phyloP scores from a whole-genome alignment of 148 eudicot species.

The Silene latifolia region DNA sequence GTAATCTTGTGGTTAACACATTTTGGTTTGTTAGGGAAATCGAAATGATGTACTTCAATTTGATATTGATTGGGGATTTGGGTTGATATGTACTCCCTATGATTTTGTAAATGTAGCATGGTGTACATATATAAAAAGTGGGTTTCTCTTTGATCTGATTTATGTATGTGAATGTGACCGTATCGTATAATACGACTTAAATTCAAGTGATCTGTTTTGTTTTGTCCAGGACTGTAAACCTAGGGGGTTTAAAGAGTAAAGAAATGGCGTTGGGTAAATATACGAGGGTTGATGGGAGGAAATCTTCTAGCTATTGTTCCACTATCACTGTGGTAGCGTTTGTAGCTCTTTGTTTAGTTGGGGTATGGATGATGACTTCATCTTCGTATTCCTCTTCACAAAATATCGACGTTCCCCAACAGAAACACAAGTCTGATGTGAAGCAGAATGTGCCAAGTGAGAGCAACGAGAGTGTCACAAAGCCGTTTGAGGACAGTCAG shows the following conservation, averaged over 20 bases:
- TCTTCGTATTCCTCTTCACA: slow-evolving; percentile 48
- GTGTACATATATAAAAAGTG: too few relatives aligned
- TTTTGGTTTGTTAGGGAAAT: not conserved
- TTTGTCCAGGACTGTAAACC: not conserved
- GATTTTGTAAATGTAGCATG: not conserved
- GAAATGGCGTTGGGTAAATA: slow-evolving; percentile 61
- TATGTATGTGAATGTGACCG: not conserved
- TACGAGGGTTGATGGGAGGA: slow-evolving; percentile 62
- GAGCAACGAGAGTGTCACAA: slow-evolving; percentile 28
- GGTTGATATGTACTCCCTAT: not conserved
- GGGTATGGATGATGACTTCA: slow-evolving; percentile 78
- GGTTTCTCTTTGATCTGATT: not conserved
- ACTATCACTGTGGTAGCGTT: slow-evolving; percentile 53
- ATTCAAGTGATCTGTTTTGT: not conserved
- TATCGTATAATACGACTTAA: not conserved
- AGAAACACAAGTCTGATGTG: slow-evolving; percentile 48
- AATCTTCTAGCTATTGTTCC: slow-evolving; percentile 60
- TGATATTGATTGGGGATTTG: not conserved
- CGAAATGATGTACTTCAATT: not conserved
- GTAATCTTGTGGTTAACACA: not conserved
- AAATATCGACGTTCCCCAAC: slow-evolving; percentile 42
- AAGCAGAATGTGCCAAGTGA: slow-evolving; percentile 35
- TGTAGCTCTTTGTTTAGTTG: slow-evolving; percentile 67
- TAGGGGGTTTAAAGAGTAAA: slow-evolving; percentile 10
- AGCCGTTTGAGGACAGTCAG: slow-evolving; percentile 69